phyloP scores from a whole-genome alignment of 73 alveolate species.

The Paramecium sonneborni region DNA sequence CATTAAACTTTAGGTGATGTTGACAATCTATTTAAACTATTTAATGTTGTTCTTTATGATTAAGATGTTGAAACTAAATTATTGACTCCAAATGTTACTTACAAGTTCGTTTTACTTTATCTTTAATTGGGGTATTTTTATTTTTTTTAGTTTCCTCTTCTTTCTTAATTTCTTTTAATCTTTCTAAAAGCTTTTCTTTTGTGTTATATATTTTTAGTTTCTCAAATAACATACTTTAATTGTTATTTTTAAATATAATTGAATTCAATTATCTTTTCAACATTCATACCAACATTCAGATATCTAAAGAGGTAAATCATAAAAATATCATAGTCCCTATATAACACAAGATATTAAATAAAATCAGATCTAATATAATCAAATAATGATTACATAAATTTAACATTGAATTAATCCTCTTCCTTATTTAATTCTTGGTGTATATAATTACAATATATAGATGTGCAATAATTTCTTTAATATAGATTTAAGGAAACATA shows the following conservation, averaged over 20 bases:
- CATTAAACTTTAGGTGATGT: conserved; percentile 14
- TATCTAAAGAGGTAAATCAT: not conserved
- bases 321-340: not conserved
- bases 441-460: not conserved
- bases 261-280: not conserved
- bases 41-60: conserved; percentile 2
- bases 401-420: not conserved
- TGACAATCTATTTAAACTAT: not conserved
- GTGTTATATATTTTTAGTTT: conserved; percentile 47
- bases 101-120: not conserved
- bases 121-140: not conserved
- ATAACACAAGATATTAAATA: not conserved
- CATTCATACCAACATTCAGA: not conserved
- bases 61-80: conserved; percentile 4
- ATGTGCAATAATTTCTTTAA: not conserved
- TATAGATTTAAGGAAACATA: conserved; percentile 26
- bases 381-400: not conserved
- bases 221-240: conserved; percentile 34
- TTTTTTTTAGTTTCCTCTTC: not conserved
- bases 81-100: not conserved
- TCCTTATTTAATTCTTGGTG: not conserved
- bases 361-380: not conserved
- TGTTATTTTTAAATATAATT: not conserved
- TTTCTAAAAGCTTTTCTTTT: not conserved
- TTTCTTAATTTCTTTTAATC: not conserved